Percentiles rank a stretch among this genome's conserved stretches.
Conservation (phyloP, 2,329 filamentous ascomycete genomes). For the Trichoderma simmonsii region DNA sequence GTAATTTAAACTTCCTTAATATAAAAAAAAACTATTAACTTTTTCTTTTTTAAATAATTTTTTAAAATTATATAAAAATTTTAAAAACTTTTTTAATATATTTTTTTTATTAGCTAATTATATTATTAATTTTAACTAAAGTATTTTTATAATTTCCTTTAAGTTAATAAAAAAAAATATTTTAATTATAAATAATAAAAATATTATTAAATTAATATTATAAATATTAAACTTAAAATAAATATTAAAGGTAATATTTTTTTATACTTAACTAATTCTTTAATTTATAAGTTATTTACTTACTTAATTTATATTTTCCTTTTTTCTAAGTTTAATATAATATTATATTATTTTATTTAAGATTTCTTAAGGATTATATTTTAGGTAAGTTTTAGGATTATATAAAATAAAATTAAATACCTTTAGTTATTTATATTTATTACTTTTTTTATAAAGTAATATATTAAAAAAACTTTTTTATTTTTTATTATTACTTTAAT, state of each 20-base stretch:
- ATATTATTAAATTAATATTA: too few relatives aligned
- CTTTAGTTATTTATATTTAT: background rate
- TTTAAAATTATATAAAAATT: too few relatives aligned
- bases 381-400: background rate
- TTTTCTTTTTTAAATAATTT: background rate
- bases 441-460: background rate
- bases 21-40: background rate
- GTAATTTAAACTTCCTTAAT: too few relatives aligned
- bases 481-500: background rate
- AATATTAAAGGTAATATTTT: too few relatives aligned
- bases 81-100: too few relatives aligned
- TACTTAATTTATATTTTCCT: background rate
- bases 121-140: background rate
- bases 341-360: background rate
- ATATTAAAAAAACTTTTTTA: background rate
- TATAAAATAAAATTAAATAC: background rate
- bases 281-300: background rate
- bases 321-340: background rate
- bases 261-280: background rate
- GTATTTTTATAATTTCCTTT: background rate
- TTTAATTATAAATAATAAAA: background rate
- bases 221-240: too few relatives aligned
- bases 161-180: too few relatives aligned
- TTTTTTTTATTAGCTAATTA: background rate
- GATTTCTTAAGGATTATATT: background rate